phyloP scores from a whole-genome alignment of 495 filamentous ascomycete species.

The Trypethelium eluteriae region DNA sequence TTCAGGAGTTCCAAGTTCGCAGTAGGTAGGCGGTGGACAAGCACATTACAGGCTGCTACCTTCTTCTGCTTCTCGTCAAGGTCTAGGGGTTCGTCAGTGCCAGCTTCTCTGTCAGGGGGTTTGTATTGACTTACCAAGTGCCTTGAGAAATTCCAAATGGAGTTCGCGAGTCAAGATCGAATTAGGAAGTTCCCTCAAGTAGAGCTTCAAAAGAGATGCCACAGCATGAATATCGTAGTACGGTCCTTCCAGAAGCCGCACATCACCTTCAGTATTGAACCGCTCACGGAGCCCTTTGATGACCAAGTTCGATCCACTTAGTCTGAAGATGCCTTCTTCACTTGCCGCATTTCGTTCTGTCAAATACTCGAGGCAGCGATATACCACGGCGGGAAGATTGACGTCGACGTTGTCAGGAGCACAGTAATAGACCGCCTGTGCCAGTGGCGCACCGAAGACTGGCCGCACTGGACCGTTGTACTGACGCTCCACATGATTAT shows the following conservation, averaged over 20 bases:
- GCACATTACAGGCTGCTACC: constrained; percentile 67
- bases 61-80: constrained; percentile 65
- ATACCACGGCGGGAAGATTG: constrained; percentile 87
- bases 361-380: constrained; percentile 91
- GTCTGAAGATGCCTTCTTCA: constrained; percentile 93
- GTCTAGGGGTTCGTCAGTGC: constrained; percentile 42
- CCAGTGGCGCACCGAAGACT: constrained; percentile 79
- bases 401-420: constrained; percentile 61
- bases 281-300: constrained; percentile 85
- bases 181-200: constrained; percentile 82
- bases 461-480: constrained; percentile 55
- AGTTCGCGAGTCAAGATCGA: constrained; percentile 87
- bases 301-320: constrained; percentile 88
- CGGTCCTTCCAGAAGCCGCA: constrained; percentile 78
- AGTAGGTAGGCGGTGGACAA: constrained; percentile 76
- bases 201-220: constrained; percentile 87
- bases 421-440: constrained; percentile 77
- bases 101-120: background rate
- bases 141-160: constrained; percentile 78
- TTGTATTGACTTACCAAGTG: constrained; percentile 57
- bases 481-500: constrained; percentile 24
- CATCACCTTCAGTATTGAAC: constrained; percentile 90
- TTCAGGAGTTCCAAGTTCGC: constrained; percentile 72
- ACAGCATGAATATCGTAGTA: constrained; percentile 96
- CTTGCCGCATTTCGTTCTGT: constrained; percentile 69